These are phyloP conservation scores for Platanthera guangdongensis DNA, from an alignment of 106 monocot genomes.

Conservation along the genomic window DNA sequence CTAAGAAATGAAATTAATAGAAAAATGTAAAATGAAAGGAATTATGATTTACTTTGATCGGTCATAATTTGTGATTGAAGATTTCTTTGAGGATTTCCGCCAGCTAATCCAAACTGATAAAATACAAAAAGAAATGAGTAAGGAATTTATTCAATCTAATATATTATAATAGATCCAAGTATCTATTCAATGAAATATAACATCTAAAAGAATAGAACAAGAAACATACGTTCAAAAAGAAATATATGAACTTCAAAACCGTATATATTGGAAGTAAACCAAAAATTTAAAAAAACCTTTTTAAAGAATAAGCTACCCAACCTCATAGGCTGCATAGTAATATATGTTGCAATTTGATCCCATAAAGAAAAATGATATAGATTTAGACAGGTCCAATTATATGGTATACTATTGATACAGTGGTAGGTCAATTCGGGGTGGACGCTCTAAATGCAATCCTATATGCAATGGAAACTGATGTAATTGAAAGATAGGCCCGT, in stretches of 20 bases:
- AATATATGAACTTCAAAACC: neutral
- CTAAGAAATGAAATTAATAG: neutral
- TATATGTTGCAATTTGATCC: constrained; percentile 1
- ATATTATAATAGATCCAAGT: neutral
- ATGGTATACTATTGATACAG: no score
- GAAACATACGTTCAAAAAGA: neutral
- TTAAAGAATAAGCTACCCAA: neutral
- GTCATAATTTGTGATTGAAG: constrained; percentile 6
- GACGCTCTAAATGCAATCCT: no score
- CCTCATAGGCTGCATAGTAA: neutral
- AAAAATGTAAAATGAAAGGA: neutral
- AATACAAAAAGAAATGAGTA: neutral
- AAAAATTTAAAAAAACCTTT: neutral
- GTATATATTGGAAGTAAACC: neutral
- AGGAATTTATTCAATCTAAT: neutral
- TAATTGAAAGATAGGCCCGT: no score
- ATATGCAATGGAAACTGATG: no score
- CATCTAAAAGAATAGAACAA: neutral
- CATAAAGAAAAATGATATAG: neutral
- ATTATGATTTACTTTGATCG: neutral
- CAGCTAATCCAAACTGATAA: constrained; percentile 2
- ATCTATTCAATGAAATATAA: neutral
- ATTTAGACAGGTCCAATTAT: neutral
- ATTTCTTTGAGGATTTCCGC: constrained; percentile 2
- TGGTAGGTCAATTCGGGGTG: no score